Evolutionary conservation across 805 yeast genomes (phyloP).

Genomic region (Candida argentea): DNA sequence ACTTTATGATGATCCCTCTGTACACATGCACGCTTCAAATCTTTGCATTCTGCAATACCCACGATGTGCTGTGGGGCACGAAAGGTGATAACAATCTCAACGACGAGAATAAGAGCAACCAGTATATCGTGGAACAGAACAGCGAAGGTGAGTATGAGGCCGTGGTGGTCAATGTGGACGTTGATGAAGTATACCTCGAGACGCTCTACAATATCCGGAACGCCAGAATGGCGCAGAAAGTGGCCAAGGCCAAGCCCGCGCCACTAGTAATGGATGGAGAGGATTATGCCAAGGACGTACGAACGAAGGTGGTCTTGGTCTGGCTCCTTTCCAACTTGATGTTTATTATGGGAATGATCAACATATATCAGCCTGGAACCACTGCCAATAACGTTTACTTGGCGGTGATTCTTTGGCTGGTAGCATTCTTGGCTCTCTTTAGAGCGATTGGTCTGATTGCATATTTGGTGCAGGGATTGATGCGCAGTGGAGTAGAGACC

Average conservation of each 20-base stretch:
- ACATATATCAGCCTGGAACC: conserved; percentile 63
- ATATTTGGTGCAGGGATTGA: conserved; percentile 47
- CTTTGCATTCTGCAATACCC: conserved; percentile 95
- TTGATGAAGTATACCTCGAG: conserved; percentile 73
- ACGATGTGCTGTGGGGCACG: conserved; percentile 99
- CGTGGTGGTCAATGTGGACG: conserved; percentile 74
- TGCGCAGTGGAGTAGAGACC: conserved; percentile 29
- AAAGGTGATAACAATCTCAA: conserved; percentile 77
- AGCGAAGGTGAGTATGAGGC: conserved; percentile 74
- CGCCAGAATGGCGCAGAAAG: conserved; percentile 49
- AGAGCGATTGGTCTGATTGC: conserved; percentile 76
- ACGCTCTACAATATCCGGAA: conserved; percentile 65
- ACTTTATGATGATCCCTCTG: conserved; percentile 82
- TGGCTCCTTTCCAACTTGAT: conserved; percentile 84
- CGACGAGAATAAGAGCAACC: conserved; percentile 59
- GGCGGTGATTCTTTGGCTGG: conserved; percentile 84
- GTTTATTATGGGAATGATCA: conserved; percentile 79
- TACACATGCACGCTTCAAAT: conserved; percentile 89
- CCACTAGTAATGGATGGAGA: conserved; percentile 35
- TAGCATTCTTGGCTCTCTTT: conserved; percentile 72
- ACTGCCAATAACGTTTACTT: conserved; percentile 57
- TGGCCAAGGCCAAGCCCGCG: conserved; percentile 26
- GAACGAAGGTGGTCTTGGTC: conserved; percentile 90
- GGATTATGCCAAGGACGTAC: conserved; percentile 89
- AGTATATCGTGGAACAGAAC: conserved; percentile 71